Evolutionary conservation across 305 asterid genomes (phyloP), one percentile per base, ranked within the genome.

Genomic region (Fraxinus latifolia): DNA sequence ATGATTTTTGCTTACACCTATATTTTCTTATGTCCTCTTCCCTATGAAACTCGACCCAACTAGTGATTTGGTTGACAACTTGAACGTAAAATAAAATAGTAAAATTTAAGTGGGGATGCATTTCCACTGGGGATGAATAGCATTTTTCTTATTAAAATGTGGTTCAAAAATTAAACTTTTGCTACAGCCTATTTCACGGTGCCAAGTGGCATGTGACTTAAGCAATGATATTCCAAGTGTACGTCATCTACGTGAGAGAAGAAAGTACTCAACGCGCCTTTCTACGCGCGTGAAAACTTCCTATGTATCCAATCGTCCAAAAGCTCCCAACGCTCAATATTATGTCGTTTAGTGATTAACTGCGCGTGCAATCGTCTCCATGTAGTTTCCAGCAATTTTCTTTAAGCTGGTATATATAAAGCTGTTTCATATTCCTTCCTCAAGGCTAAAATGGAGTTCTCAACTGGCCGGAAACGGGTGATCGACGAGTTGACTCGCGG

Each of bases 401-500:
- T 83, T 78, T 2, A 7, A 85, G 12, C 8, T 5, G 0, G 0
- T 70, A 11, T 74, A 36, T 33, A 23, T 58, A 17, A 11, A 47
- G 65, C 8, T n/a, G 3, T 53, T 4, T 53, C 23, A 1, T 3
- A n/a, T 5, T 53, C n/a, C 65, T 15, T 17, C 65, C 25, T 15
- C 65, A 2, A 0, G 9, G 23, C 23, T 17, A 5, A 17, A 53
- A 53, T 80, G 85, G 85, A 70, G 4, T 81, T 82, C 37, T 77
- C 85, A 29, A 3, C 32, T 62, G 84, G 53, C 2, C 80, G 80
- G 83, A 83, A 83, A 7, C 85, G 82, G 81, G 89, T 87, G 25
- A 82, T 90, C 72, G 85, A 67, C 36, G 89, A 84, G 84, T 65
- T 90, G 82, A 85, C 77, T 29, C 89, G 91, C 3, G 95, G 95